A percentile compares a stretch with the other conserved stretches of the same genome.
phyloP scores from a whole-genome alignment of 2,329 filamentous ascomycete species.

The Aspergillus novoparasiticus region DNA sequence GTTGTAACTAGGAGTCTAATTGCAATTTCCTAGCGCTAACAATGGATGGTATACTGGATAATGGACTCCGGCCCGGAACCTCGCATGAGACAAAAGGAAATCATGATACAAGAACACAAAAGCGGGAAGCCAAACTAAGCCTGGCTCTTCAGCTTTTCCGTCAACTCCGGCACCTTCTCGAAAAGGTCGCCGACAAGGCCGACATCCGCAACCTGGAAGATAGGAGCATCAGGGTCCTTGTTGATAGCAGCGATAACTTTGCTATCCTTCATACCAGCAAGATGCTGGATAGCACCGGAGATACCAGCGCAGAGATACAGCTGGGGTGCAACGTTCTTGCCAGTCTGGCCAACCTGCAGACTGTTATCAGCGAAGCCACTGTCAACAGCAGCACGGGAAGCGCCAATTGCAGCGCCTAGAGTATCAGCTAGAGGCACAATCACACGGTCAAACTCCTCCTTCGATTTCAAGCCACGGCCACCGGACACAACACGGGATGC shows the following conservation, averaged over 20 bases:
- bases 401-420: constrained; percentile 92
- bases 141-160: constrained; percentile 79
- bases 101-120: constrained; percentile 25
- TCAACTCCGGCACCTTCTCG: constrained; percentile 92
- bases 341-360: constrained; percentile 95
- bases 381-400: constrained; percentile 92
- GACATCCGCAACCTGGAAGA: constrained; percentile 97
- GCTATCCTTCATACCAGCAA: constrained; percentile 99
- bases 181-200: constrained; percentile 95
- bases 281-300: constrained; percentile 94
- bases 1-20: background rate
- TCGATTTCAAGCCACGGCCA: constrained; percentile 92
- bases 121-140: constrained; percentile 17
- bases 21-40: constrained; percentile 2
- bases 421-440: constrained; percentile 92
- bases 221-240: constrained; percentile 95
- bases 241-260: constrained; percentile 99
- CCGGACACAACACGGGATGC: constrained; percentile 89
- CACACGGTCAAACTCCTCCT: constrained; percentile 92
- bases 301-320: constrained; percentile 95
- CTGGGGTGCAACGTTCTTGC: constrained; percentile 96
- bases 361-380: constrained; percentile 98
- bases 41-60: constrained; percentile 17
- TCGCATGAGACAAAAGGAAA: constrained; percentile 10
- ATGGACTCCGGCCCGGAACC: constrained; percentile 7